Evolutionary conservation across 768 basidiomycete genomes (phyloP), one percentile per base, ranked within the genome.

Genomic region (Suillus decipiens): DNA sequence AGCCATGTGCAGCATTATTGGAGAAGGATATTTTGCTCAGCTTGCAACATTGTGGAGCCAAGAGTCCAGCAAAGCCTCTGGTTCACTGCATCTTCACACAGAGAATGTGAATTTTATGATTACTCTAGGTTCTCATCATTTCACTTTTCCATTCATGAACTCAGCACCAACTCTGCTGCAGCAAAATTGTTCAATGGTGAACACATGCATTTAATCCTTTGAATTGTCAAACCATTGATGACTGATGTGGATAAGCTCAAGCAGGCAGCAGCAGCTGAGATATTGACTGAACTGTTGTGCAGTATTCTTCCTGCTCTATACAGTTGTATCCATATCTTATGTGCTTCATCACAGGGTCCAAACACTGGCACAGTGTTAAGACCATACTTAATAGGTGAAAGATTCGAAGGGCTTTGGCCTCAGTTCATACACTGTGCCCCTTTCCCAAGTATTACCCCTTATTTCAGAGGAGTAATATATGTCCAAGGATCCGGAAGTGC

Each of bases 281-380:
- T 95, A 37, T 72, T 95, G 33, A 80, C 84, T 41, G 95, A 93
- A 24, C 69, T 94, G 55, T 75, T 92, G 61, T 84, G 94, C 65
- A 94, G 90, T 89, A 71, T 59, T 78, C 36, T 59, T 58, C 24
- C 28, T 62, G 10, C 15, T 48, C 51, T 50, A 24, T 41, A 41
- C 51, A 39, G 11, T 37, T 22, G n/a, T n/a, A 50, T 57, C 55
- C 43, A 54, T 39, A 34, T 61, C 47, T 45, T 59, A 50, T 45
- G 61, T 72, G 41, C 61, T 41, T 53, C 47, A 33, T 31, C 28
- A 43, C 64, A 90, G 91, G 93, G 39, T 87, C 90, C 15, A 95
- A 95, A 74, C 92, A 96, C 70, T 96, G 95, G 95, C 78, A 60
- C 74, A 77, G n/a, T n/a, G n/a, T n/a, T n/a, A n/a, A n/a, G n/a